These are phyloP conservation scores for Lasiodiplodia citricola DNA, from an alignment of 2,329 filamentous ascomycete species.

Conservation along the genomic window DNA sequence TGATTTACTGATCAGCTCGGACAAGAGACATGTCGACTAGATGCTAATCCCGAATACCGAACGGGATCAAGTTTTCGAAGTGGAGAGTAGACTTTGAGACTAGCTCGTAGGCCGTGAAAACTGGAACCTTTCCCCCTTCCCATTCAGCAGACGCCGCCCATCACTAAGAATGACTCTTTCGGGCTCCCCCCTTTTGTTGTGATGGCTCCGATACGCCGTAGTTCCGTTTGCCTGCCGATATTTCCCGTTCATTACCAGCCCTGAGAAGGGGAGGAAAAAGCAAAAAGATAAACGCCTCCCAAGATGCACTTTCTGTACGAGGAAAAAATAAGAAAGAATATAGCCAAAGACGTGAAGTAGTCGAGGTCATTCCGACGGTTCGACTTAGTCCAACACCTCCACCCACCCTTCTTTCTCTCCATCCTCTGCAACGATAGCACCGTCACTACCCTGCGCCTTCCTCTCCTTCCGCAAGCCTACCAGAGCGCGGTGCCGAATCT, in stretches of 20 bases:
- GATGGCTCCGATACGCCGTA: not conserved
- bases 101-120: not conserved
- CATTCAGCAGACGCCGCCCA: not conserved
- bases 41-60: not conserved
- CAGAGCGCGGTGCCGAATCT: slow-evolving; percentile 50
- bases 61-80: not conserved
- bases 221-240: not conserved
- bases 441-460: not conserved
- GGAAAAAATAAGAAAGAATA: not conserved
- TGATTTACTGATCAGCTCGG: not conserved
- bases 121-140: not conserved
- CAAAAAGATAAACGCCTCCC: not conserved
- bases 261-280: not conserved
- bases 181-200: not conserved
- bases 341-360: not conserved
- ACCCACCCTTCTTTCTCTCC: slow-evolving; percentile 19
- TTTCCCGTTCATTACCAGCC: not conserved
- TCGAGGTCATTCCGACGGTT: not conserved
- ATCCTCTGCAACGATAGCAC: not conserved
- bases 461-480: slow-evolving; percentile 44
- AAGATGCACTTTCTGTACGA: not conserved
- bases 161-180: not conserved
- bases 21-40: not conserved
- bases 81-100: slow-evolving; percentile 3
- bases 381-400: slow-evolving; percentile 12